These are phyloP conservation scores for Turnera subulata DNA, from an alignment of 345 rosid genomes.

Conservation along the genomic window DNA sequence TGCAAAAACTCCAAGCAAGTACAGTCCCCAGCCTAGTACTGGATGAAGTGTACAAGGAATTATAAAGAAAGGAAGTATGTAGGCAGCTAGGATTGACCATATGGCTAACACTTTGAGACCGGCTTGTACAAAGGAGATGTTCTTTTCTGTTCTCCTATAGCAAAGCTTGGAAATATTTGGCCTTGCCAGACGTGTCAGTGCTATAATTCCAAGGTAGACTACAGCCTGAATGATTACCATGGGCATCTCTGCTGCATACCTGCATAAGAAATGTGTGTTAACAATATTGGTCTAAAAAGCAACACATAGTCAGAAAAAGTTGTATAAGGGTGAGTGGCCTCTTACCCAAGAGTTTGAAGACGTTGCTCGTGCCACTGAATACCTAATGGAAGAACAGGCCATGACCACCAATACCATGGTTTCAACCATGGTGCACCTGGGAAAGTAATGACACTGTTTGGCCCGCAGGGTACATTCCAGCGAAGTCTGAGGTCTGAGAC, in stretches of 20 bases:
- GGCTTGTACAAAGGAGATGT: constrained; percentile 44
- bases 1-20: constrained; percentile 65
- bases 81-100: constrained; percentile 72
- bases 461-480: constrained; percentile 95
- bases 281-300: background rate
- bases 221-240: constrained; percentile 57
- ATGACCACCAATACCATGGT: constrained; percentile 99
- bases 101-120: constrained; percentile 53
- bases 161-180: constrained; percentile 77
- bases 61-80: constrained; percentile 67
- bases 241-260: constrained; percentile 73
- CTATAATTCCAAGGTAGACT: constrained; percentile 55
- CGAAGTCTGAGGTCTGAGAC: constrained; percentile 67
- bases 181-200: constrained; percentile 58
- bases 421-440: constrained; percentile 95
- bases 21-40: constrained; percentile 70
- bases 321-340: background rate
- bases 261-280: constrained; percentile 18
- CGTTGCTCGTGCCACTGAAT: constrained; percentile 81
- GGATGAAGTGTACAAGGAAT: constrained; percentile 87
- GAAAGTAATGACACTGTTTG: constrained; percentile 88
- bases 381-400: constrained; percentile 93
- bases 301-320: background rate
- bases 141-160: constrained; percentile 59
- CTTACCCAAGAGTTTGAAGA: constrained; percentile 65